These are phyloP conservation scores for Vinca minor DNA, from an alignment of 257 asterid genomes.

Conservation along the genomic window DNA sequence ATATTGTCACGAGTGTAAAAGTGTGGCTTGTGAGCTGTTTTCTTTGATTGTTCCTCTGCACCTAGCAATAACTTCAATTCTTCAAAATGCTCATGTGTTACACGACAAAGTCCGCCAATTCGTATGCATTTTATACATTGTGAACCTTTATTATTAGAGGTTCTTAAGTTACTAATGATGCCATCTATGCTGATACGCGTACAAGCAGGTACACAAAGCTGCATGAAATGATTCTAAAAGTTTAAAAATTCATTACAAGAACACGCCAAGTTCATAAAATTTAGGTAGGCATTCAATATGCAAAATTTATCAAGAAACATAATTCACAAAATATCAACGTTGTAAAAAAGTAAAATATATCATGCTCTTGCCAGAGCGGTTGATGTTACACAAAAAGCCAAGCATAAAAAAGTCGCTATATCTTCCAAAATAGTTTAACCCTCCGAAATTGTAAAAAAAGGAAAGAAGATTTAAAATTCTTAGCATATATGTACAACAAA, in stretches of 20 bases:
- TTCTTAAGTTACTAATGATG: conserved; percentile 38
- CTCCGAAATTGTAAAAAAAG: background rate
- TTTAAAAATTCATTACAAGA: background rate
- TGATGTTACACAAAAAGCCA: background rate
- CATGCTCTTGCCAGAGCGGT: background rate
- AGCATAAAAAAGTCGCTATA: background rate
- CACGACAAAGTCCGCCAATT: conserved; percentile 61
- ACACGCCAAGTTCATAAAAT: too few relatives aligned
- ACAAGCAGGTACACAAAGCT: conserved; percentile 80
- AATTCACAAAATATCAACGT: background rate
- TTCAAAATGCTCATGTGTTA: conserved; percentile 43
- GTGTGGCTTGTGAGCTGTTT: conserved; percentile 39
- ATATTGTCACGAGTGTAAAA: conserved; percentile 45
- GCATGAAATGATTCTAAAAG: conserved; percentile 19
- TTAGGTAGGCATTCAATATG: background rate
- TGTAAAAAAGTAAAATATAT: too few relatives aligned
- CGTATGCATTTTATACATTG: conserved; percentile 55
- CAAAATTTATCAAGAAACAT: background rate
- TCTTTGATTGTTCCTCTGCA: conserved; percentile 14
- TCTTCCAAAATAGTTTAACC: background rate
- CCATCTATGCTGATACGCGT: conserved; percentile 63
- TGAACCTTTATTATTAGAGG: conserved; percentile 34
- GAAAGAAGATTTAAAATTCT: background rate
- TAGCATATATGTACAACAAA: background rate
- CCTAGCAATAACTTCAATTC: conserved; percentile 48